Percentiles rank a stretch among this genome's conserved stretches.
phyloP scores from a whole-genome alignment of 2,329 filamentous ascomycete genomes.

The Myriosclerotinia duriaeana region DNA sequence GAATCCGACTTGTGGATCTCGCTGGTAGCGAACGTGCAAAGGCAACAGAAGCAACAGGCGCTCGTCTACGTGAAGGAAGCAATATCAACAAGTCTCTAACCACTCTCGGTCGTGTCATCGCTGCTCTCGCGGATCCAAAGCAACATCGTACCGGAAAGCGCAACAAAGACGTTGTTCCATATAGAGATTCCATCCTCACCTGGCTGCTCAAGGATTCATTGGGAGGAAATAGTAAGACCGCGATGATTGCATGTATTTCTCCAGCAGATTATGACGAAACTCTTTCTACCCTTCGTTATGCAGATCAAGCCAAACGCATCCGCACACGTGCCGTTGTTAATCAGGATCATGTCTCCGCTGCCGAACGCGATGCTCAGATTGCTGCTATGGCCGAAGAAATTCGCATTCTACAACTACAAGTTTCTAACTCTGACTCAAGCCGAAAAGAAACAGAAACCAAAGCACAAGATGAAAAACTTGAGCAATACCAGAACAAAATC shows the following conservation, averaged over 20 bases:
- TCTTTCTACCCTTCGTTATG: constrained; percentile 90
- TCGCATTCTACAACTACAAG: constrained; percentile 74
- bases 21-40: constrained; percentile 95
- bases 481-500: constrained; percentile 93
- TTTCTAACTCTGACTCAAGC: constrained; percentile 55
- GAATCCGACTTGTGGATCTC: constrained; percentile 91
- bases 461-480: constrained; percentile 74
- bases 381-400: constrained; percentile 95
- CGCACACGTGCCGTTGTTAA: constrained; percentile 93
- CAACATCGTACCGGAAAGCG: constrained; percentile 57
- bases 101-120: constrained; percentile 92
- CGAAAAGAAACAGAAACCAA: constrained; percentile 70
- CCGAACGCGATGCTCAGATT: constrained; percentile 92
- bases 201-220: constrained; percentile 94
- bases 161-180: constrained; percentile 76
- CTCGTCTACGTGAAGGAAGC: constrained; percentile 85
- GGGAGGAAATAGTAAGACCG: constrained; percentile 95
- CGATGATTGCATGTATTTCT: constrained; percentile 97
- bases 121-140: constrained; percentile 75
- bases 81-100: constrained; percentile 99
- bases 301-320: constrained; percentile 96
- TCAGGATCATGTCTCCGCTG: constrained; percentile 88
- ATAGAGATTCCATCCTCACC: constrained; percentile 80
- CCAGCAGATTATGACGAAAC: constrained; percentile 97
- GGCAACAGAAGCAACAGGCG: constrained; percentile 89